These are phyloP conservation scores for Apiospora phragmitis DNA, from an alignment of 2,329 filamentous ascomycete genomes.

Conservation along the genomic window DNA sequence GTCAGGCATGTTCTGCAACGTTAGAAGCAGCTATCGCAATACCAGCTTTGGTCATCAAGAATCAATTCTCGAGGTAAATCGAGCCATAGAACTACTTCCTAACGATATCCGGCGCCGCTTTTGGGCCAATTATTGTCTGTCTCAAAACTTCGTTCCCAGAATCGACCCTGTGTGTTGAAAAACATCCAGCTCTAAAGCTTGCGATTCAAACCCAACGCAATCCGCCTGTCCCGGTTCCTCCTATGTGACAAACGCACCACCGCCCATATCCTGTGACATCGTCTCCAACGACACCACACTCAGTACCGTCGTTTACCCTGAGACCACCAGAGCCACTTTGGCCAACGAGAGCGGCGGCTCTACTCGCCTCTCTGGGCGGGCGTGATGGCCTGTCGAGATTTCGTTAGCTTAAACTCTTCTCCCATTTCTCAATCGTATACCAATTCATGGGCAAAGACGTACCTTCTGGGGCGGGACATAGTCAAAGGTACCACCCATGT, in stretches of 20 bases:
- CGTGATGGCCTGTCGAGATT: neutral
- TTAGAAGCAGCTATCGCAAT: neutral
- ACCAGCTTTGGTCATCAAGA: neutral
- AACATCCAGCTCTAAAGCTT: neutral
- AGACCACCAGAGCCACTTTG: constrained; percentile 20
- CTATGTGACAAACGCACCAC: neutral
- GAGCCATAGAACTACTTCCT: neutral
- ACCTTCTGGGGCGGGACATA: constrained; percentile 44
- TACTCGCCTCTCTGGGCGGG: neutral
- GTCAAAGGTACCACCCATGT: constrained; percentile 50
- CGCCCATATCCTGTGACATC: neutral
- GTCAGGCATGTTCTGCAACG: neutral
- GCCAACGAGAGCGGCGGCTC: neutral
- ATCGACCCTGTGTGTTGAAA: neutral
- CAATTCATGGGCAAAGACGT: neutral
- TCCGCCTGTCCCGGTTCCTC: neutral
- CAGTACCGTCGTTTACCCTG: neutral
- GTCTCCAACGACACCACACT: neutral
- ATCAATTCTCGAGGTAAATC: neutral
- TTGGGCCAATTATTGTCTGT: neutral
- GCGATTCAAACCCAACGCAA: neutral
- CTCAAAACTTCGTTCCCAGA: neutral
- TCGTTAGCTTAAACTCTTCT: neutral
- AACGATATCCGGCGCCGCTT: neutral
- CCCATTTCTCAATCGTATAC: neutral